Evolutionary conservation across 2,329 filamentous ascomycete species (phyloP).

Genomic region (Fusarium sp.): DNA sequence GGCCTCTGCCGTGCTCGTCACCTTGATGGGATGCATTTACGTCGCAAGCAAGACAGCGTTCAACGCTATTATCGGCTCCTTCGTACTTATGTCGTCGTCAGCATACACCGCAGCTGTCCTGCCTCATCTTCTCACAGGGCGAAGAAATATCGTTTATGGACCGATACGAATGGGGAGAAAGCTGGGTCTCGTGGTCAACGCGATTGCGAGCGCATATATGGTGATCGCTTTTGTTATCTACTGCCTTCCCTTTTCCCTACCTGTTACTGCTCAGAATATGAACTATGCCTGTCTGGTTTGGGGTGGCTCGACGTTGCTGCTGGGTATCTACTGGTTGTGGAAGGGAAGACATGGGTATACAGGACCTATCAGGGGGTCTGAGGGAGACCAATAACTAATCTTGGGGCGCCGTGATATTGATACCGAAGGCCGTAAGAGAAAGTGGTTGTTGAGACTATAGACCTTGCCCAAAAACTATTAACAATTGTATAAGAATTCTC

Average conservation of each 20-base stretch:
- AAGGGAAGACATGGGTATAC: neutral
- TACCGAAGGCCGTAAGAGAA: rapidly evolving
- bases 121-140: neutral
- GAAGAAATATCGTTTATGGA: neutral
- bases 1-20: neutral
- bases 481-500: rapidly evolving
- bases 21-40: neutral
- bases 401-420: rapidly evolving
- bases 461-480: rapidly evolving
- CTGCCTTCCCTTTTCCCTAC: neutral
- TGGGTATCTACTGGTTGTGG: neutral
- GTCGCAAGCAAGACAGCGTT: neutral
- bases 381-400: rapidly evolving
- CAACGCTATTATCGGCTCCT: neutral
- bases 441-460: neutral
- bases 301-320: neutral
- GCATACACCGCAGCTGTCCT: neutral
- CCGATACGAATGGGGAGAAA: neutral
- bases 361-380: neutral
- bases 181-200: rapidly evolving
- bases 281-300: neutral
- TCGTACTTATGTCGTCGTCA: neutral
- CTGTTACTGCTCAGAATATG: neutral
- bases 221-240: neutral
- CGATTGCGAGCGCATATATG: neutral